Conservation (phyloP, 2,329 filamentous ascomycete species). For the Pseudogymnoascus sp. region DNA sequence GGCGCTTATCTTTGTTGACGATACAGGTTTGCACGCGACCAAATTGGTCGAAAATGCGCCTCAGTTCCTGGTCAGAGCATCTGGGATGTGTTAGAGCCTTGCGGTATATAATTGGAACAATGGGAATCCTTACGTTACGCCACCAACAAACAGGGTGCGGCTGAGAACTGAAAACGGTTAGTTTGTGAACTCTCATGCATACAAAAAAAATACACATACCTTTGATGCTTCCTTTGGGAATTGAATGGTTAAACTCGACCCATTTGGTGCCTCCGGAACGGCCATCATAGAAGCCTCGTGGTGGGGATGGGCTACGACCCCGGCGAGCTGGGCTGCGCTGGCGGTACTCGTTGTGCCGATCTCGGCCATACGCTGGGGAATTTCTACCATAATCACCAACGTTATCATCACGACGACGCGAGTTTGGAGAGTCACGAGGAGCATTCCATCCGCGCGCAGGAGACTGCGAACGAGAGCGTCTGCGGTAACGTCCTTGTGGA, state of each 20-base stretch:
- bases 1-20: conserved; percentile 94
- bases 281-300: conserved; percentile 29
- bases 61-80: conserved; percentile 72
- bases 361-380: conserved; percentile 46
- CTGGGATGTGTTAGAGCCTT: conserved; percentile 34
- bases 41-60: conserved; percentile 69
- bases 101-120: conserved; percentile 9
- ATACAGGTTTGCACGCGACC: conserved; percentile 95
- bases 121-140: conserved; percentile 63
- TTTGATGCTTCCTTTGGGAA: conserved; percentile 74
- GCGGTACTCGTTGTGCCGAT: conserved; percentile 63
- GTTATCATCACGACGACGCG: conserved; percentile 39
- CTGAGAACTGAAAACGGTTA: conserved; percentile 57
- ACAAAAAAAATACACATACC: conserved; percentile 31
- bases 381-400: conserved; percentile 67
- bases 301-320: conserved; percentile 53
- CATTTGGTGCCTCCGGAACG: conserved; percentile 54
- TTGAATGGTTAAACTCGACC: conserved; percentile 66
- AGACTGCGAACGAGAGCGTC: conserved; percentile 70
- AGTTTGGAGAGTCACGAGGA: conserved; percentile 43
- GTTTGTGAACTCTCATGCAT: conserved; percentile 14
- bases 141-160: conserved; percentile 91
- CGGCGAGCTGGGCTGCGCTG: conserved; percentile 75
- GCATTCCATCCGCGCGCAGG: conserved; percentile 65
- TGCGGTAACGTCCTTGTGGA: conserved; percentile 44